phyloP scores from a whole-genome alignment of 1,284 basidiomycete species.

The Apiotrichum mycotoxinovorans region DNA sequence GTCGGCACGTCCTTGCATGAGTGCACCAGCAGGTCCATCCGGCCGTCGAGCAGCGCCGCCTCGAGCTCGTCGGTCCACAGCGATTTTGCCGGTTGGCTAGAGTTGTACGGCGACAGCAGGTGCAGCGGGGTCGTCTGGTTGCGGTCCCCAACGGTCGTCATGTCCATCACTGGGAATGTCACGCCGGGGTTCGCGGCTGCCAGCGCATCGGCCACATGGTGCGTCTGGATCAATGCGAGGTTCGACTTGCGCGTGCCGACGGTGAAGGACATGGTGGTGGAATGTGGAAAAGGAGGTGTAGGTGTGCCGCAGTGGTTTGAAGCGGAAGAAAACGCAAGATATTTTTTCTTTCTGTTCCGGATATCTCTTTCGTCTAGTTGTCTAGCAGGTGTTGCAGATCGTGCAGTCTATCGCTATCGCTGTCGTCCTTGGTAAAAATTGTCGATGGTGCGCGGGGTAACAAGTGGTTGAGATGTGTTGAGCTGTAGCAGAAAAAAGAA shows the following conservation, averaged over 20 bases:
- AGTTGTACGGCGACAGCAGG: constrained; percentile 46
- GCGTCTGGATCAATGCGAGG: constrained; percentile 82
- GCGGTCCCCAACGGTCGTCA: constrained; percentile 87
- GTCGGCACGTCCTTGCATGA: constrained; percentile 94
- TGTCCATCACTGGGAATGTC: constrained; percentile 70
- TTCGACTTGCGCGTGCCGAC: constrained; percentile 81
- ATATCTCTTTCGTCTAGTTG: not conserved
- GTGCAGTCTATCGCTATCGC: too few species aligned
- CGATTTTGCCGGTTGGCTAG: constrained; percentile 61
- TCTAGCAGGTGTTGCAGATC: too few species aligned
- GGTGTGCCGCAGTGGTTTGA: not conserved
- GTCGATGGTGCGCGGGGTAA: too few species aligned
- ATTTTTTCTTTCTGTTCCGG: too few species aligned
- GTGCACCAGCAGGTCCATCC: constrained; percentile 91
- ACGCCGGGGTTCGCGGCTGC: constrained; percentile 52
- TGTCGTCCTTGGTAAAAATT: too few species aligned
- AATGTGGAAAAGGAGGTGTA: not conserved
- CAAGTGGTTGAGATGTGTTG: too few species aligned
- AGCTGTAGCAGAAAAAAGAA: too few species aligned
- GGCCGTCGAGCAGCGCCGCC: constrained; percentile 65
- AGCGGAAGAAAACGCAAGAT: not conserved
- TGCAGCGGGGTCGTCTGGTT: constrained; percentile 67
- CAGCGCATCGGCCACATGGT: constrained; percentile 64
- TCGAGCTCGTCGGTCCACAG: constrained; percentile 97
- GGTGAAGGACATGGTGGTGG: constrained; percentile 42